These are phyloP conservation scores for Saitozyma sp. DNA, from an alignment of 768 basidiomycete genomes.

Conservation along the genomic window DNA sequence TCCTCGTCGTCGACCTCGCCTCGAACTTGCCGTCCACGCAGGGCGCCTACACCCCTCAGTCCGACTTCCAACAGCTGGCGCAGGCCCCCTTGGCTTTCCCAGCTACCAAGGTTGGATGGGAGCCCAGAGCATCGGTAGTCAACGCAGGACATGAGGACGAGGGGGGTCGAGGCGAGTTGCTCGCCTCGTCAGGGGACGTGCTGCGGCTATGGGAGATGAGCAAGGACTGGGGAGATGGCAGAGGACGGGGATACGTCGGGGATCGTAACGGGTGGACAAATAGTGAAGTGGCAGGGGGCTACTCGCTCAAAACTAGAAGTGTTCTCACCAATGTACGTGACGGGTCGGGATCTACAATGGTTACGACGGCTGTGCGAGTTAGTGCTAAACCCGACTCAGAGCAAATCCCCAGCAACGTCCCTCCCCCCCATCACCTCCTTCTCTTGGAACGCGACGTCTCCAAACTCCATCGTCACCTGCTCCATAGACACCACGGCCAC, in stretches of 20 bases:
- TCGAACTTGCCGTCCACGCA: conserved; percentile 59
- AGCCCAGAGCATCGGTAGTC: conserved; percentile 70
- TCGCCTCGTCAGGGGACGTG: conserved; percentile 93
- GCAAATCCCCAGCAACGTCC: conserved; percentile 81
- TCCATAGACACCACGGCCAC: conserved; percentile 99
- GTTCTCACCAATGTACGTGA: conserved; percentile 45
- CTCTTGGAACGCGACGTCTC: conserved; percentile 93
- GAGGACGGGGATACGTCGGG: conserved; percentile 34
- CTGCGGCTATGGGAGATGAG: conserved; percentile 87
- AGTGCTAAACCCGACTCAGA: conserved; percentile 55
- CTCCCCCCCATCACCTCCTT: conserved; percentile 93
- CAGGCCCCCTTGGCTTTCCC: conserved; percentile 87
- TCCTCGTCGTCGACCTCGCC: conserved; percentile 30
- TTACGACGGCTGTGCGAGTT: not conserved
- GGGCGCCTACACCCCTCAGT: conserved; percentile 67
- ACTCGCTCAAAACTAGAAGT: conserved; percentile 34
- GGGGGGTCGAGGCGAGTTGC: conserved; percentile 64
- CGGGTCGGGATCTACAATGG: not conserved
- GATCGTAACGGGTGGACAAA: conserved; percentile 29
- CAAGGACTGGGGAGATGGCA: conserved; percentile 63
- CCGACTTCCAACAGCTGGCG: conserved; percentile 83
- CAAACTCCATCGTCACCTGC: conserved; percentile 89
- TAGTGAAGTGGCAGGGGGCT: conserved; percentile 14
- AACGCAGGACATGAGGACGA: conserved; percentile 23
- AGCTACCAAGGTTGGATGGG: conserved; percentile 89